These are phyloP conservation scores for Pseudonectria foliicola DNA, from an alignment of 2,329 filamentous ascomycete species.

Conservation along the genomic window DNA sequence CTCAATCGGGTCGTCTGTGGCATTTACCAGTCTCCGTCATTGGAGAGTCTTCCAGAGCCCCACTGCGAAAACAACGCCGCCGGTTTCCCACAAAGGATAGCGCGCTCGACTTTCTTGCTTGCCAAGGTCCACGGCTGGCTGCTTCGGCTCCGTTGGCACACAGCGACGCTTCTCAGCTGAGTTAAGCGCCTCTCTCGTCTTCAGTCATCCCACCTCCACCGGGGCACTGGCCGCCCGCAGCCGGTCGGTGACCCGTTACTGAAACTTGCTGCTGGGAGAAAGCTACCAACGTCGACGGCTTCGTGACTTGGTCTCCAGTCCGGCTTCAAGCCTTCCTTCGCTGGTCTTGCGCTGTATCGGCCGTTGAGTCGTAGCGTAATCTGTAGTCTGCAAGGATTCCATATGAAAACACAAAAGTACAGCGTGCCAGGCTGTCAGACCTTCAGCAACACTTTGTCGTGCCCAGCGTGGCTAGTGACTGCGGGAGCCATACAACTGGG, in stretches of 20 bases:
- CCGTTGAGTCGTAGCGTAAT: too few species aligned
- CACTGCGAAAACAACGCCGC: slow-evolving; percentile 16
- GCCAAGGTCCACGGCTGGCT: slow-evolving; percentile 15
- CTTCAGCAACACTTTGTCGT: too few species aligned
- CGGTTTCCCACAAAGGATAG: slow-evolving; percentile 14
- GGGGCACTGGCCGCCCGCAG: slow-evolving; percentile 9
- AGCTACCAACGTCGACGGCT: slow-evolving; percentile 3
- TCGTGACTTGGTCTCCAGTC: too few species aligned
- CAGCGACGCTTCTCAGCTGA: slow-evolving; percentile 18
- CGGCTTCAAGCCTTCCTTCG: too few species aligned
- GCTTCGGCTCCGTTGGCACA: slow-evolving; percentile 8
- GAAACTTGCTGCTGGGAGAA: slow-evolving; percentile 11
- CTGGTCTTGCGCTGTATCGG: too few species aligned
- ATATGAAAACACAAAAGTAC: too few species aligned
- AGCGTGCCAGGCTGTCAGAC: too few species aligned
- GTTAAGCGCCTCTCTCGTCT: slow-evolving; percentile 18
- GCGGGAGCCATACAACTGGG: slow-evolving; percentile 10
- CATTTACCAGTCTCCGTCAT: slow-evolving; percentile 9
- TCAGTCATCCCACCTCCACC: slow-evolving; percentile 13
- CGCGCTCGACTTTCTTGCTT: slow-evolving; percentile 12
- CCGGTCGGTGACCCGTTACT: slow-evolving; percentile 12
- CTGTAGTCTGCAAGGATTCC: too few species aligned
- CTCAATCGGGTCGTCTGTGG: slow-evolving; percentile 15
- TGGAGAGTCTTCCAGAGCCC: slow-evolving; percentile 13
- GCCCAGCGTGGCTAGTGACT: slow-evolving; percentile 18